Evolutionary conservation across 1,284 basidiomycete species (phyloP).

Genomic region (Tremellales sp.): DNA sequence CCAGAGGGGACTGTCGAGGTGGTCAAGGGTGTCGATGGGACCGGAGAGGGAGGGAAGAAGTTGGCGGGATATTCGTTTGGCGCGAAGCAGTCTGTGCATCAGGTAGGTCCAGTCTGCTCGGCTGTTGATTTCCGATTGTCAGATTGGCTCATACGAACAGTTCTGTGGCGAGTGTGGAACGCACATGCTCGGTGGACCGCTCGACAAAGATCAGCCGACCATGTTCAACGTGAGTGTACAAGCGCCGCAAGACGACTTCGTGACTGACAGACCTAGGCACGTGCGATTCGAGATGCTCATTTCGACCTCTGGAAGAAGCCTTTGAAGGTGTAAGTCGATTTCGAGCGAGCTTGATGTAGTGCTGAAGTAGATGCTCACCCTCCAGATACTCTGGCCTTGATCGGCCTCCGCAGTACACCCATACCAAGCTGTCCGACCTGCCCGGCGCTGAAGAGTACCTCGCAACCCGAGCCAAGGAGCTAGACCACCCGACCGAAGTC

Average conservation of each 20-base stretch:
- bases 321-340: too few species aligned
- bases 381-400: constrained; percentile 11
- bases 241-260: background rate
- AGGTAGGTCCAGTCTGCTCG: too few species aligned
- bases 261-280: constrained; percentile 7
- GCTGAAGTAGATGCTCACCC: background rate
- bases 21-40: constrained; percentile 4
- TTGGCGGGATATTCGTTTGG: constrained; percentile 15
- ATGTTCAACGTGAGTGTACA: constrained; percentile 11
- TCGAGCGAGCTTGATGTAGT: background rate
- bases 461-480: background rate
- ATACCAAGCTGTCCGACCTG: constrained; percentile 5
- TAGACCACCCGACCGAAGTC: constrained; percentile 5
- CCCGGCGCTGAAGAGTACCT: constrained; percentile 10
- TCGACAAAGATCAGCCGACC: constrained; percentile 5
- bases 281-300: constrained; percentile 14
- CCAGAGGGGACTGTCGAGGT: constrained; percentile 3
- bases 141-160: background rate
- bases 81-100: constrained; percentile 9
- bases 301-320: constrained; percentile 14
- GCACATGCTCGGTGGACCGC: constrained; percentile 1
- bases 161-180: constrained; percentile 18
- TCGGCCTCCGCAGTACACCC: constrained; percentile 10
- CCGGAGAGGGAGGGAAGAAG: constrained; percentile 8
- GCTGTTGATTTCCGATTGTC: background rate